phyloP scores from a whole-genome alignment of 495 filamentous ascomycete genomes.

The Aspergillus hancockii region DNA sequence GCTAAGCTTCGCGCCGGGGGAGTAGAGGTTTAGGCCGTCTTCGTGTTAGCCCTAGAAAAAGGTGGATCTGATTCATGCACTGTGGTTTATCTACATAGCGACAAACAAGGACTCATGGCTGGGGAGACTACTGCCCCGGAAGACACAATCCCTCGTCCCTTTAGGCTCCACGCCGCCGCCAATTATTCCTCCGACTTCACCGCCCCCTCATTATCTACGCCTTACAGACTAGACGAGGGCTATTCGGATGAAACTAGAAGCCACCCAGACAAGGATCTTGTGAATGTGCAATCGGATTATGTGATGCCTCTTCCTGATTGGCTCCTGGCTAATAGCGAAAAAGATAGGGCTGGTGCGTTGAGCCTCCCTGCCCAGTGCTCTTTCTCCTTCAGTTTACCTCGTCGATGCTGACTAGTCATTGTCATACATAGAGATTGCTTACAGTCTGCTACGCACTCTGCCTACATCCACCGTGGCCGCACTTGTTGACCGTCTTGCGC shows the following conservation, averaged over 20 bases:
- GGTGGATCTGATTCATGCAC: neutral
- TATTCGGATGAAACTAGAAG: conserved; percentile 66
- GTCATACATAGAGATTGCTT: conserved; percentile 46
- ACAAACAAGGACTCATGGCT: conserved; percentile 31
- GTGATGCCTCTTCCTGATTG: conserved; percentile 51
- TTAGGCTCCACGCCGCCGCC: conserved; percentile 28
- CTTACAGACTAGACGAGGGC: conserved; percentile 63
- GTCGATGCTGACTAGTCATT: conserved; percentile 5
- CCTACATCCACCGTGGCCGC: conserved; percentile 72
- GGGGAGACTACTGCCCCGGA: conserved; percentile 25
- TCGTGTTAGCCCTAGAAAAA: neutral
- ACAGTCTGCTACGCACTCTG: conserved; percentile 65
- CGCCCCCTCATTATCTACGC: conserved; percentile 38
- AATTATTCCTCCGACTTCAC: conserved; percentile 28
- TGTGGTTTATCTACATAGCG: neutral
- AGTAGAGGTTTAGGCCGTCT: neutral
- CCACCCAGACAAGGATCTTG: conserved; percentile 47
- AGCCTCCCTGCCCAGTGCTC: neutral
- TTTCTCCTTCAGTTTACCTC: neutral
- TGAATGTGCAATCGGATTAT: conserved; percentile 37
- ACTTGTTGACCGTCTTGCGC: conserved; percentile 75
- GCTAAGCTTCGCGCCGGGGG: neutral
- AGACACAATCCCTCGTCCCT: conserved; percentile 22
- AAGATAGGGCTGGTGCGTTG: conserved; percentile 55
- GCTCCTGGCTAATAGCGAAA: conserved; percentile 53